Evolutionary conservation across 257 asterid species (phyloP).

Genomic region (Verbena officinalis): DNA sequence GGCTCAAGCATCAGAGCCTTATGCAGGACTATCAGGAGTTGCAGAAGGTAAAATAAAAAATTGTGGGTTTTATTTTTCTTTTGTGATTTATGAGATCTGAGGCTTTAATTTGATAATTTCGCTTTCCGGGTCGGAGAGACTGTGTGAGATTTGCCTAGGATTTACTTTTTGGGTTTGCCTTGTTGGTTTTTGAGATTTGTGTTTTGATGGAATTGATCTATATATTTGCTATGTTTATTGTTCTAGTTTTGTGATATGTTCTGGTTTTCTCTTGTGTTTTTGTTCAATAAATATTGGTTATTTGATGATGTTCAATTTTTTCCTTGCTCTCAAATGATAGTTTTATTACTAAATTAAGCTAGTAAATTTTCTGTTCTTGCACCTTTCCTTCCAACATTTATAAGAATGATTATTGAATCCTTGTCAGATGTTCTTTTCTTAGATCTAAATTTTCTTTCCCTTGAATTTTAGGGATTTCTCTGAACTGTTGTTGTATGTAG

Average conservation of each 20-base stretch:
- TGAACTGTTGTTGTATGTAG: not conserved
- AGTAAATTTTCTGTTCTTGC: not conserved
- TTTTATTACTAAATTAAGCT: too few species aligned
- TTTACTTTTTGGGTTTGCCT: constrained; percentile 6
- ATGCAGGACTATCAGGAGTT: constrained; percentile 72
- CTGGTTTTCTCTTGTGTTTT: constrained; percentile 27
- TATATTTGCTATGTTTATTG: not conserved
- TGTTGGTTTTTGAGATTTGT: constrained; percentile 3
- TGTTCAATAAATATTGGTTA: not conserved
- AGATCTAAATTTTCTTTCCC: constrained; percentile 24
- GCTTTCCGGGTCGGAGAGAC: constrained; percentile 24
- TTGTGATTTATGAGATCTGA: constrained; percentile 37
- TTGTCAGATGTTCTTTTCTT: not conserved
- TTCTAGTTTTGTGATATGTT: constrained; percentile 28
- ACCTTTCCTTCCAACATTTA: not conserved
- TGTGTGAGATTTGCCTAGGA: constrained; percentile 21
- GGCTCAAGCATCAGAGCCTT: constrained; percentile 60
- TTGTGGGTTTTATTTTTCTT: constrained; percentile 16
- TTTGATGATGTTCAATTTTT: not conserved
- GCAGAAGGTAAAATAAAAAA: constrained; percentile 47
- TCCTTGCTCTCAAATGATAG: not conserved
- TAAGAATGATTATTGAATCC: too few species aligned
- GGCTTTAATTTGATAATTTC: constrained; percentile 1
- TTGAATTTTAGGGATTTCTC: not conserved
- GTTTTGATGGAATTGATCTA: constrained; percentile 9